Conservation (phyloP, 257 asterid genomes). For the Solanum lycopersicoides region DNA sequence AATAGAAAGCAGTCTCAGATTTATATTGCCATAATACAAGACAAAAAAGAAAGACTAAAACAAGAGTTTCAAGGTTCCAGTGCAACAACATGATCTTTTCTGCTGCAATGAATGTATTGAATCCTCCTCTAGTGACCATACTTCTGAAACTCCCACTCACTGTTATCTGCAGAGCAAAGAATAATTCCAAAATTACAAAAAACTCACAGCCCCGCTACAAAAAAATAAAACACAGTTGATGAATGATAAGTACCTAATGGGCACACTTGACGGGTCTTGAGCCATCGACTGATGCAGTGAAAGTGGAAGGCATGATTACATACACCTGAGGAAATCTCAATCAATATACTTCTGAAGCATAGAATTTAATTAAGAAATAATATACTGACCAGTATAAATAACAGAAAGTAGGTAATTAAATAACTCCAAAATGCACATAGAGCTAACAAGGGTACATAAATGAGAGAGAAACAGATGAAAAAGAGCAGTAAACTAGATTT, state of each 20-base stretch:
- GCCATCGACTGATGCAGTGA: slow-evolving; percentile 11
- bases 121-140: neutral
- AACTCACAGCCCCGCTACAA: neutral
- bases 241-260: neutral
- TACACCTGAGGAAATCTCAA: neutral
- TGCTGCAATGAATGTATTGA: neutral
- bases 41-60: neutral
- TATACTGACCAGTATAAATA: neutral
- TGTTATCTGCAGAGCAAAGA: neutral
- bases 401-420: neutral
- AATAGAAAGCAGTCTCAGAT: neutral
- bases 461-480: neutral
- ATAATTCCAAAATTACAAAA: neutral
- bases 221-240: neutral
- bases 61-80: neutral
- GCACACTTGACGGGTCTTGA: slow-evolving; percentile 11
- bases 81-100: neutral
- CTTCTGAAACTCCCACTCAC: slow-evolving; percentile 2
- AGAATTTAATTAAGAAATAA: neutral
- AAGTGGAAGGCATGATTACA: slow-evolving; percentile 14
- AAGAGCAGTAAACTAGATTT: neutral
- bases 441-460: neutral
- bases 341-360: neutral
- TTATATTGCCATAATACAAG: neutral
- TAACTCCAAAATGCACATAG: neutral